phyloP scores from a whole-genome alignment of 495 filamentous ascomycete species.

The Penicillium paxilli region DNA sequence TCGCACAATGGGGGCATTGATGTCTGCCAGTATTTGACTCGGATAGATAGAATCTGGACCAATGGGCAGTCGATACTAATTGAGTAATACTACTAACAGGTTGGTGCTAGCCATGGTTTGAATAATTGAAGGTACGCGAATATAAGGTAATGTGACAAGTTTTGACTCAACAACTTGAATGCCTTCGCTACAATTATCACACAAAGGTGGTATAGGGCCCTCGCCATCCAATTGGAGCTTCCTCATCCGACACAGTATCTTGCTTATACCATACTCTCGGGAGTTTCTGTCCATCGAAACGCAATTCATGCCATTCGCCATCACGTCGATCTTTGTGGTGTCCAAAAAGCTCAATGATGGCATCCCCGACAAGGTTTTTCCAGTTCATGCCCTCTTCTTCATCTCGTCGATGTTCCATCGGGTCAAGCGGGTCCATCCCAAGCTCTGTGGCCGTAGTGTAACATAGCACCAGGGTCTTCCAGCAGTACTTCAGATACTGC shows the following conservation, averaged over 20 bases:
- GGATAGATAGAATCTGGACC: too few relatives aligned
- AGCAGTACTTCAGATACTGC: slow-evolving; percentile 20
- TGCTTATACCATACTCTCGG: neutral
- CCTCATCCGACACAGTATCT: neutral
- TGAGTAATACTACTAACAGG: neutral
- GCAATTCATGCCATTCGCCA: neutral
- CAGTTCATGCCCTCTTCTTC: neutral
- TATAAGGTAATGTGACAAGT: neutral
- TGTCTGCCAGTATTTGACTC: too few relatives aligned
- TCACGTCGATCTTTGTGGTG: neutral
- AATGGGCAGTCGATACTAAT: too few relatives aligned
- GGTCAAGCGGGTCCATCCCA: neutral
- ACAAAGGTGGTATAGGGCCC: neutral
- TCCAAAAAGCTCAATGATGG: neutral
- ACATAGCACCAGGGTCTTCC: slow-evolving; percentile 21
- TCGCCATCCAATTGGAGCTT: neutral
- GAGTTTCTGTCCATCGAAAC: neutral
- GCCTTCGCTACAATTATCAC: neutral
- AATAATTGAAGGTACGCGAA: neutral
- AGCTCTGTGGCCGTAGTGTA: slow-evolving; percentile 8
- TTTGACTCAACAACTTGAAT: neutral
- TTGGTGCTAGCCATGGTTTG: too few relatives aligned
- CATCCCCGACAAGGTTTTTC: neutral
- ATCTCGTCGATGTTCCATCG: neutral
- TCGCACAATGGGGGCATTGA: too few relatives aligned